Percentiles rank a stretch among this genome's conserved stretches.
Evolutionary conservation across 768 basidiomycete genomes (phyloP).

Genomic region (Agaricus blazei): DNA sequence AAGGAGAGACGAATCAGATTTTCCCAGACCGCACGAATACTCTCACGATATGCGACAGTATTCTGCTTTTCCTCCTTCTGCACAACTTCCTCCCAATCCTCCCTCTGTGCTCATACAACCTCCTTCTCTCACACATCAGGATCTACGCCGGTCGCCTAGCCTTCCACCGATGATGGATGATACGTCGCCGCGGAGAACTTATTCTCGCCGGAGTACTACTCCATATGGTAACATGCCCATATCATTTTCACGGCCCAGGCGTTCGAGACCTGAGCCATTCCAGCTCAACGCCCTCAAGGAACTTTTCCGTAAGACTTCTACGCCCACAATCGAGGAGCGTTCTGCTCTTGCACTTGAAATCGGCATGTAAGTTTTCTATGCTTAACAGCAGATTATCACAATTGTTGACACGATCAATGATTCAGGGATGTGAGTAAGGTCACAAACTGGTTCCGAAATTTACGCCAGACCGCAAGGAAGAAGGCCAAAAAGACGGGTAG

Average conservation of each 20-base stretch:
- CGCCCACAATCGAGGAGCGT: slow-evolving; percentile 78
- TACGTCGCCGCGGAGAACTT: slow-evolving; percentile 31
- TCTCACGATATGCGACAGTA: slow-evolving; percentile 31
- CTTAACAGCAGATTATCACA: slow-evolving; percentile 12
- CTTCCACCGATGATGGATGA: slow-evolving; percentile 33
- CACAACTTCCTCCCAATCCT: slow-evolving; percentile 30
- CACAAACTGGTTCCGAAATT: slow-evolving; percentile 85
- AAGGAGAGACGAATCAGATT: slow-evolving; percentile 47
- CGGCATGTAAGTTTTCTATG: slow-evolving; percentile 54
- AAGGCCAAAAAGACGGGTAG: slow-evolving; percentile 50
- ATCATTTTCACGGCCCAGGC: slow-evolving; percentile 50
- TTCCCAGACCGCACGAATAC: slow-evolving; percentile 25
- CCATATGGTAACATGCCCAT: slow-evolving; percentile 39
- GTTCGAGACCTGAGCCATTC: slow-evolving; percentile 74
- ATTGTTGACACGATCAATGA: slow-evolving; percentile 15
- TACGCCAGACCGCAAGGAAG: slow-evolving; percentile 76
- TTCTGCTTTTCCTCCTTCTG: slow-evolving; percentile 45
- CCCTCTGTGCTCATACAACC: slow-evolving; percentile 21
- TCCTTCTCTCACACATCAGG: slow-evolving; percentile 21
- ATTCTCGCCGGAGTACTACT: slow-evolving; percentile 33
- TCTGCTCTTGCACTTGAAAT: slow-evolving; percentile 67
- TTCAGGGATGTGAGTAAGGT: slow-evolving; percentile 77
- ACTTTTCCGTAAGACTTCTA: slow-evolving; percentile 60
- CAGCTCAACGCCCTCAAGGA: slow-evolving; percentile 74
- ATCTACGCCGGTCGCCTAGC: slow-evolving; percentile 30